Conservation (phyloP, 106 monocot species). For the Platanthera guangdongensis region DNA sequence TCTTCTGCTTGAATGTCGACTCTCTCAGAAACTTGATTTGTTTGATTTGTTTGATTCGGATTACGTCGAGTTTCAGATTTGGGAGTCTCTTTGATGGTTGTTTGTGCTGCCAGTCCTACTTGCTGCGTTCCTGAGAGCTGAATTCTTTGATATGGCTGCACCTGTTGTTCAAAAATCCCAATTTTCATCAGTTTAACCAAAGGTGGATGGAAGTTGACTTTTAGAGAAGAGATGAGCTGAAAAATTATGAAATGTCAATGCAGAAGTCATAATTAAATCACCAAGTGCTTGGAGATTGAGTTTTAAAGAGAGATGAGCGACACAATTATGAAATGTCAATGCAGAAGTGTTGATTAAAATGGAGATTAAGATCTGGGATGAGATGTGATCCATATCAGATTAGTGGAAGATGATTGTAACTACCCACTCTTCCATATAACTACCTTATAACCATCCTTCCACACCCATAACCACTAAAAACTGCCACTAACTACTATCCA, state of each 20-base stretch:
- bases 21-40: constrained; percentile 17
- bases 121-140: not conserved
- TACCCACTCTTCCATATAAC: too few species aligned
- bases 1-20: constrained; percentile 23
- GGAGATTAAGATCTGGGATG: too few species aligned
- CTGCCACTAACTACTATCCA: too few species aligned
- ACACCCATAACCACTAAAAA: too few species aligned
- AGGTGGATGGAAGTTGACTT: not conserved
- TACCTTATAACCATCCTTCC: too few species aligned
- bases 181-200: not conserved
- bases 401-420: too few species aligned
- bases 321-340: not conserved
- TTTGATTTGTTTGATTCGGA: constrained; percentile 20
- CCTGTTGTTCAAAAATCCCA: constrained; percentile 6
- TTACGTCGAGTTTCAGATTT: constrained; percentile 19
- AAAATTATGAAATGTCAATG: too few species aligned
- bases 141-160: constrained; percentile 18
- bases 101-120: constrained; percentile 18
- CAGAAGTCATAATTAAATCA: too few species aligned
- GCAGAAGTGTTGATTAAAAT: too few species aligned
- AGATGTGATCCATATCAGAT: too few species aligned
- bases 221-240: too few species aligned
- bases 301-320: not conserved
- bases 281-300: too few species aligned
- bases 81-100: constrained; percentile 14